Base-by-base conservation (phyloP, 23 red algal genomes). In the Agarophyton chilense region DNA sequence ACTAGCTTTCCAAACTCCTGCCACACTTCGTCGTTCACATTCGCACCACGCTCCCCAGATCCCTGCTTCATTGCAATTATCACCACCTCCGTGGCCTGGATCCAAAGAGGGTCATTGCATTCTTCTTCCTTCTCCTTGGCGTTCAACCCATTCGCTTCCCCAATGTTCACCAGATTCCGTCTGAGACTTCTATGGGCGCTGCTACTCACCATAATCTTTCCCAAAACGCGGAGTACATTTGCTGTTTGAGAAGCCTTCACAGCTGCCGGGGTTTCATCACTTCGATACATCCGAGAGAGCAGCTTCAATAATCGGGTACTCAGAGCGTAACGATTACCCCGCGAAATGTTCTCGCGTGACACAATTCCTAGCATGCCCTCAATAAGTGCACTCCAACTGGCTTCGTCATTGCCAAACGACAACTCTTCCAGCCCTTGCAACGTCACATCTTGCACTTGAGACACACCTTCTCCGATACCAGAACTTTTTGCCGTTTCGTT, bases 381-480 rank as follows among this genome's bases (percentile, higher is more conserved):
- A 25, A 91, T 56, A 29, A 91, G 64, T 8, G 36, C 88, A 21
- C 61, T 75, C 88, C 88, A 91, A 72, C 76, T 91, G 29, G 44
- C 76, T 28, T 52, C 76, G 26, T 91, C 88, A 53, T 46, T 82
- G 14, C 88, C 76, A 56, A 91, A 91, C 32, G 74, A 79, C 17
- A 91, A 14, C 8, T 53, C 45, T 49, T 82, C 45, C 43, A 91
- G 34, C 0, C 76, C 88, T 56, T 53, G 34, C 76, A 91, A 50
- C 12, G 88, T 82, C 4, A 73, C 76, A 46, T 91, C 76, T 29
- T 91, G 88, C 18, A 91, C 88, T 56, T 75, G 24, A 35, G 83
- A 68, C 7, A 88, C 44, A 19, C 62, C 60, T 12, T 45, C 57
- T 1, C 39, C 6, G 28, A 18, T 4, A 26, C 68, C 68, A 1